Evolutionary conservation across 2,329 filamentous ascomycete genomes (phyloP).

Genomic region (Cadophora gregata): DNA sequence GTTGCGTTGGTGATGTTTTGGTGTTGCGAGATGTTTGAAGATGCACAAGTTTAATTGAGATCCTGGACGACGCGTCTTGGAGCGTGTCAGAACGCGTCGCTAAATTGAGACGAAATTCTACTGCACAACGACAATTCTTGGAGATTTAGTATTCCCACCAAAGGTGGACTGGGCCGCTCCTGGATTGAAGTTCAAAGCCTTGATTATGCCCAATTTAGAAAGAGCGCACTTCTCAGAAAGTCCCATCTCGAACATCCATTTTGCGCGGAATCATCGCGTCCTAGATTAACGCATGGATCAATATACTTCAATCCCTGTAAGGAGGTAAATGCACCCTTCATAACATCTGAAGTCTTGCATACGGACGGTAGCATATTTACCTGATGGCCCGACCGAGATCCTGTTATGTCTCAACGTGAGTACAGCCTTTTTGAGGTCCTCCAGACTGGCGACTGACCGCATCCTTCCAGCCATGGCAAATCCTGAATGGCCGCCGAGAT

Average conservation of each 20-base stretch:
- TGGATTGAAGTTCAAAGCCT: background rate
- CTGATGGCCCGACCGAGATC: conserved; percentile 21
- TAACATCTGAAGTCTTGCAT: conserved; percentile 26
- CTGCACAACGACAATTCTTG: conserved; percentile 1
- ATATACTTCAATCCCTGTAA: conserved; percentile 32
- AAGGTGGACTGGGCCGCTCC: background rate
- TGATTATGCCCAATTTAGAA: background rate
- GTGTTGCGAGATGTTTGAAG: conserved; percentile 2
- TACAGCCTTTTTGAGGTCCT: conserved; percentile 16
- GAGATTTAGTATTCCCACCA: background rate
- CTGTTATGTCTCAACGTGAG: conserved; percentile 41
- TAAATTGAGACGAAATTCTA: conserved; percentile 10
- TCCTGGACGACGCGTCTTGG: conserved; percentile 14
- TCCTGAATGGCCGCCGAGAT: conserved; percentile 68
- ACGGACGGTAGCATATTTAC: conserved; percentile 22
- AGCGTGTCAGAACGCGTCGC: conserved; percentile 13
- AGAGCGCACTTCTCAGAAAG: background rate
- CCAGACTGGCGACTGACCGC: conserved; percentile 22
- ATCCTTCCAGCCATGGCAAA: conserved; percentile 36
- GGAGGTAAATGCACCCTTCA: conserved; percentile 30
- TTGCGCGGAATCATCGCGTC: background rate
- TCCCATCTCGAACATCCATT: background rate
- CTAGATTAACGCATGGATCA: conserved; percentile 18
- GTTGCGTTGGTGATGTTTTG: background rate
- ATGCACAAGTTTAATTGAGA: background rate